Conservation (phyloP, 108 stramenopile genomes). For the Bacterosira constricta region DNA sequence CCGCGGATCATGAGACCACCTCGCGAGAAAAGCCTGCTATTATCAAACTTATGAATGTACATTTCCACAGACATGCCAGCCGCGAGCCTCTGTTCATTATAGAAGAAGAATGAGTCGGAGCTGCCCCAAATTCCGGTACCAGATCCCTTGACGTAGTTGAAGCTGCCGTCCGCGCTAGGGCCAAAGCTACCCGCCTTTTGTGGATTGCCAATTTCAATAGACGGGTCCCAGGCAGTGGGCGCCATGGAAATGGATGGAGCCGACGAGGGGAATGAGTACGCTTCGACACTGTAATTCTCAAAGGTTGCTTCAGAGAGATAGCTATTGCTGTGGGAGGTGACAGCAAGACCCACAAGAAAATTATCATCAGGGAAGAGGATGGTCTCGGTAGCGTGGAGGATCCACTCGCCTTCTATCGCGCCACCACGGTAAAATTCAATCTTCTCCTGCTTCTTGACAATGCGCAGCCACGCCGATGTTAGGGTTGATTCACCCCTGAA, state of each 20-base stretch:
- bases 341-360: conserved; percentile 32
- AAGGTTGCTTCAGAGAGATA: conserved; percentile 10
- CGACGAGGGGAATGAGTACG: conserved; percentile 7
- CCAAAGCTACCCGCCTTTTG: neutral
- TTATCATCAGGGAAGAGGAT: conserved; percentile 31
- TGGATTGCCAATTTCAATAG: conserved; percentile 15
- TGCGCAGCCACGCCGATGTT: conserved; percentile 21
- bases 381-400: neutral
- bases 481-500: neutral
- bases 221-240: conserved; percentile 19
- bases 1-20: conserved; percentile 38
- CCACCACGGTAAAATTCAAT: conserved; percentile 6
- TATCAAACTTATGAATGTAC: conserved; percentile 6
- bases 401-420: conserved; percentile 14
- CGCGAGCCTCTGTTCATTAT: neutral
- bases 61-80: neutral
- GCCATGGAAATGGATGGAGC: conserved; percentile 21
- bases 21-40: neutral
- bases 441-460: conserved; percentile 14
- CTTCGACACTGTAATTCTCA: conserved; percentile 14
- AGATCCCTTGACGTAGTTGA: conserved; percentile 4
- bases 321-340: conserved; percentile 1
- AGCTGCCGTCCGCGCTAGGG: neutral
- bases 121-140: conserved; percentile 36
- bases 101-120: conserved; percentile 21